Evolutionary conservation across 1,284 basidiomycete genomes (phyloP), one percentile per base, ranked within the genome.

Genomic region (Coniferiporia sulphurascens): DNA sequence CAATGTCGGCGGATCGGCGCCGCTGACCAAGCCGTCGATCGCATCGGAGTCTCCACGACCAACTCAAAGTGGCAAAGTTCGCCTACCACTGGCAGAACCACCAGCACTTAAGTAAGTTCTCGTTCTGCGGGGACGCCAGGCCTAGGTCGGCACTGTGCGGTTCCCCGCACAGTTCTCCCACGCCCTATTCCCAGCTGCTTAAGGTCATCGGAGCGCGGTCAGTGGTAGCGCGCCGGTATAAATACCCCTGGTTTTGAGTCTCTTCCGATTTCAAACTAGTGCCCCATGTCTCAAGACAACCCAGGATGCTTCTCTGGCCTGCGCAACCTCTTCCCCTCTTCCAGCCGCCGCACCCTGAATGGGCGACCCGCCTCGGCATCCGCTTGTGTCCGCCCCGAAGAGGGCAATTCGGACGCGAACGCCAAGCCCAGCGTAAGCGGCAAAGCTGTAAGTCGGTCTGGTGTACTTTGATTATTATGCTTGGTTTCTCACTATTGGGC

Each of bases 11-110:
- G 27, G 27, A 27, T 27, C 27, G 27, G 27, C 27, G 27, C 27
- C 32, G 38, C 51, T 53, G 51, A 45, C 51, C 51, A 59, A 59
- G 13, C 22, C 22, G 19, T 45, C 58, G 58, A 59, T 59, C 51
- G 22, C 19, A 44, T 54, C 58, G 58, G 58, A 54, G 35, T 7
- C 15, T 10, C 22, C 41, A 10, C 53, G 27, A 34, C 46, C 53
- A 38, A 34, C 43, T 19, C 13, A 22, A 43, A 43, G 21, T 32
- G 22, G 35, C 35, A n/a, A n/a, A 19, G 34, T 44, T 4, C 52
- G 10, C 38, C 19, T 54, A 43, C 34, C 9, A 15, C 44, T 12
- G 12, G 34, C 6, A n/a, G 49, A 34, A 22, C 27, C 41, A 19
- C 12, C 15, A 12, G 17, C 48, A 21, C n/a, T 15, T 22, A 46